Percentiles rank a stretch among this genome's conserved stretches.
Conservation (phyloP, 345 rosid genomes). For the Litchi chinensis region DNA sequence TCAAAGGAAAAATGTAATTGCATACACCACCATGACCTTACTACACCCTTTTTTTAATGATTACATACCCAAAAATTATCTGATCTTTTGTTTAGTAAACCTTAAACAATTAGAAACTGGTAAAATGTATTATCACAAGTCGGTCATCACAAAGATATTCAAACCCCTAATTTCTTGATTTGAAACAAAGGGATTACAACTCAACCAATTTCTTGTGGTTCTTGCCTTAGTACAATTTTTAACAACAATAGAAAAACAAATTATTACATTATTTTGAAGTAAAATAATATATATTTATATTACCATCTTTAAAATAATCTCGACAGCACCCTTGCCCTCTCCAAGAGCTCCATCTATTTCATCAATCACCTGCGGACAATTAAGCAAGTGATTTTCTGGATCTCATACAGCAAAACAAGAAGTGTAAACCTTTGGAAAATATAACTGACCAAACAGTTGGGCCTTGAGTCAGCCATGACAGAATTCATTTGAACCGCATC, state of each 20-base stretch:
- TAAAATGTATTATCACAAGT: neutral
- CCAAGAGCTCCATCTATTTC: conserved; percentile 99
- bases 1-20: neutral
- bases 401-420: conserved; percentile 4
- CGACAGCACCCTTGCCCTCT: conserved; percentile 98
- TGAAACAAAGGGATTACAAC: neutral
- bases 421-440: conserved; percentile 8
- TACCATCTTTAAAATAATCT: conserved; percentile 93
- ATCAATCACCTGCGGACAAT: conserved; percentile 77
- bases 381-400: conserved; percentile 19
- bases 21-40: conserved; percentile 4
- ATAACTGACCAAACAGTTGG: conserved; percentile 82
- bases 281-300: no score
- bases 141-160: neutral
- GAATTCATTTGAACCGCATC: conserved; percentile 98
- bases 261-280: neutral
- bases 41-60: neutral
- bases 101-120: neutral
- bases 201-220: neutral
- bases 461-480: conserved; percentile 83
- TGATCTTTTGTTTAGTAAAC: neutral
- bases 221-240: conserved; percentile 5
- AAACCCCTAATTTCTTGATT: neutral
- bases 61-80: neutral
- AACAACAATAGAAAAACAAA: conserved; percentile 17